Conservation (phyloP, 352 stramenopile genomes). For the Globisporangium parvum region DNA sequence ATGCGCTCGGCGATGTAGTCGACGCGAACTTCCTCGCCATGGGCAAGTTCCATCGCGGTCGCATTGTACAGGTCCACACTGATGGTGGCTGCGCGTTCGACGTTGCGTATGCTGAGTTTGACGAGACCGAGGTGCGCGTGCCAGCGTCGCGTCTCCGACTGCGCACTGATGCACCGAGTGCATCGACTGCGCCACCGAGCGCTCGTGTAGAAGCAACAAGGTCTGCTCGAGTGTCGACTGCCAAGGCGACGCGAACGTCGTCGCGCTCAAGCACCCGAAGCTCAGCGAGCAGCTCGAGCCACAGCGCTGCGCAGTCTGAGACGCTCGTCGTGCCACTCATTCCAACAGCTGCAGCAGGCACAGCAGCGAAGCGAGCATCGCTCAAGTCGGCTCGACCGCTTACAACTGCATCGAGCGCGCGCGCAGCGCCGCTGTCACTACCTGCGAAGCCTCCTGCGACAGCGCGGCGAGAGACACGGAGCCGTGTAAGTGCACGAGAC, state of each 20-base stretch:
- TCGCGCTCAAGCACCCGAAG: no score
- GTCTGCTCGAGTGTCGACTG: no score
- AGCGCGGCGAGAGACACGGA: neutral
- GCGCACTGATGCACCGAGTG: no score
- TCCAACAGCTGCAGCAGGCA: neutral
- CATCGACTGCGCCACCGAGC: no score
- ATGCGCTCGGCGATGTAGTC: conserved; percentile 1
- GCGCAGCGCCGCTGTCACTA: neutral
- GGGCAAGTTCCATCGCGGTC: conserved; percentile 16
- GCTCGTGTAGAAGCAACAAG: no score
- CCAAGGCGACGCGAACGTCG: no score
- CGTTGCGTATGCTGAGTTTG: conserved; percentile 10
- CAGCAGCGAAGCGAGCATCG: neutral
- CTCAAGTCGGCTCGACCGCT: neutral
- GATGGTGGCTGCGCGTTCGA: conserved; percentile 5
- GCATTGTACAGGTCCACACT: conserved; percentile 9
- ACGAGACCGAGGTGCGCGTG: conserved; percentile 12
- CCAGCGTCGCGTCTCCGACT: neutral
- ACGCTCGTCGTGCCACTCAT: no score
- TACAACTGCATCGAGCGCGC: neutral
- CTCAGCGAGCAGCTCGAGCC: no score
- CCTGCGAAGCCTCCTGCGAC: neutral
- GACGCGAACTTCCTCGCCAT: conserved; percentile 18
- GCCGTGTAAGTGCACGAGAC: no score
- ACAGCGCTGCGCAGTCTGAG: no score